These are phyloP conservation scores for Tolypocladium nubicola DNA, from an alignment of 2,329 filamentous ascomycete genomes.

Conservation along the genomic window DNA sequence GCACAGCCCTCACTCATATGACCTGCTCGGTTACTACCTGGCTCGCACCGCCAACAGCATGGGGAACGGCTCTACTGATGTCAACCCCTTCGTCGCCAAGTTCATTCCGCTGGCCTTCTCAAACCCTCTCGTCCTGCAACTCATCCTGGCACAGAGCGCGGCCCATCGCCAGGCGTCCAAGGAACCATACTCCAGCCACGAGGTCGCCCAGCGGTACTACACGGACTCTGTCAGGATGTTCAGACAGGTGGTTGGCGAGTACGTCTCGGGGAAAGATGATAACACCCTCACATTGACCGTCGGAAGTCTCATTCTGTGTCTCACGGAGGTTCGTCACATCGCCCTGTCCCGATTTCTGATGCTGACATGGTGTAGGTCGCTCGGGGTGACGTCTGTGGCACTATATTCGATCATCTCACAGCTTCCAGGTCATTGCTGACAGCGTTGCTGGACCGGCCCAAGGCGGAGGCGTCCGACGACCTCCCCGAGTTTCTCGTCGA, in stretches of 20 bases:
- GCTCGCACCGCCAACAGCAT: constrained; percentile 32
- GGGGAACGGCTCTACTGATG: constrained; percentile 33
- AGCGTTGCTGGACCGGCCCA: constrained; percentile 21
- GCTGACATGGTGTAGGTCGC: constrained; percentile 18
- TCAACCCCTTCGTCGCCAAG: constrained; percentile 34
- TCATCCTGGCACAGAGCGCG: constrained; percentile 33
- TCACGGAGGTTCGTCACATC: constrained; percentile 29
- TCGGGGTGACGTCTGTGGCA: constrained; percentile 32
- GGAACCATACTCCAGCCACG: constrained; percentile 13
- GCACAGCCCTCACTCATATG: constrained; percentile 25
- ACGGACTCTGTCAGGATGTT: constrained; percentile 24
- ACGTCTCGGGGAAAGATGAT: constrained; percentile 20
- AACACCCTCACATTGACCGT: constrained; percentile 28
- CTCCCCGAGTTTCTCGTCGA: constrained; percentile 35
- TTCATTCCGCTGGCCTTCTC: constrained; percentile 34
- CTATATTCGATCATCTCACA: constrained; percentile 33
- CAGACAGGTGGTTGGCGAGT: constrained; percentile 21
- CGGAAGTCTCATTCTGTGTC: constrained; percentile 33
- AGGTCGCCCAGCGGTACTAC: constrained; percentile 24
- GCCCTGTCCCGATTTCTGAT: not conserved
- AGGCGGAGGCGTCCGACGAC: constrained; percentile 21
- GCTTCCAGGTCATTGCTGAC: constrained; percentile 31
- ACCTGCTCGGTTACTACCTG: constrained; percentile 34
- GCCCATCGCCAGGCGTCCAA: constrained; percentile 24
- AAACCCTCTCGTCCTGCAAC: constrained; percentile 32